Evolutionary conservation across 768 basidiomycete genomes (phyloP).

Genomic region (Auriscalpium vulgare): DNA sequence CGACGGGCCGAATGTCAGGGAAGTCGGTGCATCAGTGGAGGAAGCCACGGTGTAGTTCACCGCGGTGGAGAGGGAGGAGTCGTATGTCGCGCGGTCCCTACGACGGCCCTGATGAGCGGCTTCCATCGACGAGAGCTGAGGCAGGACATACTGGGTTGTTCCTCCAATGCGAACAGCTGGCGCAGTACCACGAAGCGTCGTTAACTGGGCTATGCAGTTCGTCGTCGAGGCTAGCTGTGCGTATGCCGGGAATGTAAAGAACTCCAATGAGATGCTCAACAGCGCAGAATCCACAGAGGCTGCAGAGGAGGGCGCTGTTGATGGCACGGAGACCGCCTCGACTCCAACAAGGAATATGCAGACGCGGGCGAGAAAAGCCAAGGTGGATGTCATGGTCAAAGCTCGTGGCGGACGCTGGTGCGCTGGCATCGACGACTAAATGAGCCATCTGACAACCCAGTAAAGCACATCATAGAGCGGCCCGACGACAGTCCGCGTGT

Average conservation of each 20-base stretch:
- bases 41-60: conserved; percentile 31
- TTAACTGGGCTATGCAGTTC: conserved; percentile 27
- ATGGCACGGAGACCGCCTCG: conserved; percentile 15
- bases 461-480: no score
- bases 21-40: conserved; percentile 26
- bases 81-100: conserved; percentile 34
- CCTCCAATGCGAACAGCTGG: conserved; percentile 32
- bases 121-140: neutral
- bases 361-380: no score
- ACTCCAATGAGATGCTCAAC: conserved; percentile 30
- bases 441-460: no score
- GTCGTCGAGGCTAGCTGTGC: conserved; percentile 23
- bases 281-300: conserved; percentile 23
- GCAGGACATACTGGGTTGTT: conserved; percentile 25
- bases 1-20: conserved; percentile 21
- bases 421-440: no score
- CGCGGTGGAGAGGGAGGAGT: conserved; percentile 21
- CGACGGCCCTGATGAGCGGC: neutral
- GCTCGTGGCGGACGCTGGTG: no score
- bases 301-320: conserved; percentile 20
- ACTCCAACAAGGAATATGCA: no score
- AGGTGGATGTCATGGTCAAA: no score
- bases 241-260: conserved; percentile 33
- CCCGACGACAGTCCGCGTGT: no score
- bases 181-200: conserved; percentile 22